A percentile compares a stretch with the other conserved stretches of the same genome.
These are phyloP conservation scores for Quercus alba DNA, from an alignment of 306 rosid species.

Conservation along the genomic window DNA sequence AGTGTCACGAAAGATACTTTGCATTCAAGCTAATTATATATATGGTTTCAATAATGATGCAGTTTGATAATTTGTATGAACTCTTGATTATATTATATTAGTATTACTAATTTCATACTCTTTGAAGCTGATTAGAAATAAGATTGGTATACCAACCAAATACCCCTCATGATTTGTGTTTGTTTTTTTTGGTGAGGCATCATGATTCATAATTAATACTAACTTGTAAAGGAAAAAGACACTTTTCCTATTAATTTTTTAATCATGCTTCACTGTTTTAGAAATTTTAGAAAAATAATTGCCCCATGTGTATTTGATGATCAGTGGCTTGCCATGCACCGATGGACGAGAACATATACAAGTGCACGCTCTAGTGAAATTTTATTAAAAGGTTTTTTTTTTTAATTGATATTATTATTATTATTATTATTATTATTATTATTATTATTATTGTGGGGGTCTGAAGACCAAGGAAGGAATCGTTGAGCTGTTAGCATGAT, in stretches of 20 bases:
- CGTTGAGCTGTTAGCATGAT: no score
- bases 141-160: conserved; percentile 20
- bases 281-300: neutral
- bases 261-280: neutral
- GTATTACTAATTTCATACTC: neutral
- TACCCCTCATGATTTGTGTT: neutral
- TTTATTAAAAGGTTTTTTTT: no score
- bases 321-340: no score
- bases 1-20: conserved; percentile 3
- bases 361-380: no score
- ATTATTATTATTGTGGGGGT: no score
- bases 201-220: conserved; percentile 14
- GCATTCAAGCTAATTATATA: conserved; percentile 1
- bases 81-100: neutral
- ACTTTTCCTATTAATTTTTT: neutral
- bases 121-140: neutral
- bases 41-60: neutral
- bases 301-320: no score
- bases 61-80: neutral
- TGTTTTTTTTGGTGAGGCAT: conserved; percentile 6
- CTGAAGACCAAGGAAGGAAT: no score
- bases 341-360: no score
- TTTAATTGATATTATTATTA: no score
- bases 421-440: no score
- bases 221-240: neutral